These are phyloP conservation scores for Cucurbitaria berberidis DNA, from an alignment of 2,329 filamentous ascomycete genomes.

Conservation along the genomic window DNA sequence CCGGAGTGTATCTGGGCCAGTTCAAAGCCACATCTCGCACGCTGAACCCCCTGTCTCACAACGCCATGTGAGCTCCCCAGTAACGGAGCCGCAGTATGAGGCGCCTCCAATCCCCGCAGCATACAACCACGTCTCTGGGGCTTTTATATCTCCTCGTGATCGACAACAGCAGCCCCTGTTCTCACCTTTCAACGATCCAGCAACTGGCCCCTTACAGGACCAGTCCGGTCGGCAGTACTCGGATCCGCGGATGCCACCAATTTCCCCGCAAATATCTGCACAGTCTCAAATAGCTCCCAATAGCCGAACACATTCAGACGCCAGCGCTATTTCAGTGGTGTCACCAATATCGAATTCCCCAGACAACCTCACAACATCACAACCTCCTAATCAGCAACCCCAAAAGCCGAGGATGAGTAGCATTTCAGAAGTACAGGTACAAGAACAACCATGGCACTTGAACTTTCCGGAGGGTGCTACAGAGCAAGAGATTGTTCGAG, in stretches of 20 bases:
- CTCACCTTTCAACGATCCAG: slow-evolving; percentile 13
- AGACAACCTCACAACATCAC: slow-evolving; percentile 16
- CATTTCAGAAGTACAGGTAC: slow-evolving; percentile 40
- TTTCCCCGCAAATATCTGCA: slow-evolving; percentile 44
- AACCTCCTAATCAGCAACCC: slow-evolving; percentile 19
- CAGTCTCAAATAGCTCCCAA: slow-evolving; percentile 33
- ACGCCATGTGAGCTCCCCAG: slow-evolving; percentile 27
- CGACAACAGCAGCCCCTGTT: slow-evolving; percentile 20
- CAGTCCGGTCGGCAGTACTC: slow-evolving; percentile 31
- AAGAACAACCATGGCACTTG: slow-evolving; percentile 43
- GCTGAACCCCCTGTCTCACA: slow-evolving; percentile 20
- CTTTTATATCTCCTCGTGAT: slow-evolving; percentile 35
- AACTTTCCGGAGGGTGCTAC: slow-evolving; percentile 44
- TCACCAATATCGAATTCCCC: slow-evolving; percentile 40
- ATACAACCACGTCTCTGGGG: slow-evolving; percentile 42
- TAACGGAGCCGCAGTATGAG: slow-evolving; percentile 41
- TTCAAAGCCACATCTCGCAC: slow-evolving; percentile 13
- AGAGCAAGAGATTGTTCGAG: slow-evolving; percentile 46
- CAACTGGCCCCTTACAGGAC: slow-evolving; percentile 8
- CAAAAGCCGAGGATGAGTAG: slow-evolving; percentile 45
- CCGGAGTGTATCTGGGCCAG: slow-evolving; percentile 31
- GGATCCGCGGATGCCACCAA: slow-evolving; percentile 37
- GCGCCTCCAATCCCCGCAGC: slow-evolving; percentile 46
- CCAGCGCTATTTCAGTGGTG: slow-evolving; percentile 36
- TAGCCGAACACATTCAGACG: slow-evolving; percentile 34